phyloP scores from a whole-genome alignment of 805 yeast genomes.

The Candida orba region DNA sequence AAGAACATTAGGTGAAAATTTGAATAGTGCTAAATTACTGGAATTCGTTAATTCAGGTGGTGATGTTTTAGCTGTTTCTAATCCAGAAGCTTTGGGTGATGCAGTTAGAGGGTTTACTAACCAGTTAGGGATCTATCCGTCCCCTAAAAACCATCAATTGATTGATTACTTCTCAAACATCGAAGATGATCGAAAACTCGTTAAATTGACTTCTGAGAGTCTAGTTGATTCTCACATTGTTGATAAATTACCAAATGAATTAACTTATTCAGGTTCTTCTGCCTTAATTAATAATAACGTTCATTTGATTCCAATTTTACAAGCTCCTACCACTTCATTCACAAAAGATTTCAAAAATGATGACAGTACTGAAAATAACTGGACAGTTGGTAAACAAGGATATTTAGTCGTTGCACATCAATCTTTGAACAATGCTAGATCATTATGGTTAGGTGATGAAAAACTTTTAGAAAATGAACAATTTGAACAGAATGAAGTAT shows the following conservation, averaged over 20 bases:
- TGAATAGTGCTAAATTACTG: slow-evolving; percentile 44
- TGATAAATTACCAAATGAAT: slow-evolving; percentile 11
- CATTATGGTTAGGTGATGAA: slow-evolving; percentile 72
- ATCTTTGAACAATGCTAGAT: slow-evolving; percentile 69
- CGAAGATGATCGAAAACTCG: slow-evolving; percentile 9
- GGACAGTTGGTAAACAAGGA: slow-evolving; percentile 82
- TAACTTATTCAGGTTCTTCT: slow-evolving; percentile 47
- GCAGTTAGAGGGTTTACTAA: slow-evolving; percentile 59
- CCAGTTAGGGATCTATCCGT: slow-evolving; percentile 77
- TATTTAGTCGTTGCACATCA: slow-evolving; percentile 73
- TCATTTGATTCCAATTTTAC: slow-evolving; percentile 60
- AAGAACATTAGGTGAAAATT: slow-evolving; percentile 32
- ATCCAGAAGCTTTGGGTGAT: slow-evolving; percentile 47
- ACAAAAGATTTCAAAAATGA: slow-evolving; percentile 43
- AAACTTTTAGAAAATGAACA: slow-evolving; percentile 40
- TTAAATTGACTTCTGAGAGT: slow-evolving; percentile 9
- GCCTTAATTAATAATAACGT: slow-evolving; percentile 68
- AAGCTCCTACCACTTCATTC: slow-evolving; percentile 59
- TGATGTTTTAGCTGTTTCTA: slow-evolving; percentile 58
- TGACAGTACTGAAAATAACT: slow-evolving; percentile 40
- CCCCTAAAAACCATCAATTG: slow-evolving; percentile 63
- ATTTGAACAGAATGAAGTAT: slow-evolving; percentile 20
- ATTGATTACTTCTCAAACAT: slow-evolving; percentile 54
- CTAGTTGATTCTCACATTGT: background rate
- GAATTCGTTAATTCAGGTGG: slow-evolving; percentile 64